Evolutionary conservation across 768 basidiomycete species (phyloP).

Genomic region (Termitomyces sp.): DNA sequence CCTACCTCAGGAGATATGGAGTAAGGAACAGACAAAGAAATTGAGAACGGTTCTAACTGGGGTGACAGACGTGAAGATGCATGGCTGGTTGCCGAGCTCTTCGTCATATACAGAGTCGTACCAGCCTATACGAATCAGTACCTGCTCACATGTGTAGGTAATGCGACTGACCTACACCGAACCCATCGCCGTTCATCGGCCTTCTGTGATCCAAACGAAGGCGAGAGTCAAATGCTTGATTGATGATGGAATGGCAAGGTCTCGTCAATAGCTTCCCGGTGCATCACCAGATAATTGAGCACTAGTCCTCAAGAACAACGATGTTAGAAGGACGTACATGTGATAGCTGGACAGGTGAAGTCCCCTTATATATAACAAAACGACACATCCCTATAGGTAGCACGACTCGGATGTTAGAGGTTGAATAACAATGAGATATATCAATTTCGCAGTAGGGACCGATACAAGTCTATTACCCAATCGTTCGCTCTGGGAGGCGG

Average conservation of each 20-base stretch:
- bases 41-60: slow-evolving; percentile 50
- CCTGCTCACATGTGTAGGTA: not conserved
- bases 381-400: slow-evolving; percentile 54
- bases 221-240: slow-evolving; percentile 94
- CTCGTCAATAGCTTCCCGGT: slow-evolving; percentile 72
- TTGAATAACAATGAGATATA: too few relatives aligned
- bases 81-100: slow-evolving; percentile 82
- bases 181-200: slow-evolving; percentile 95
- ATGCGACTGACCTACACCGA: slow-evolving; percentile 75
- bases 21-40: not conserved
- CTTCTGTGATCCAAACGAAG: slow-evolving; percentile 75
- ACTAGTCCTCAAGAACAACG: not conserved
- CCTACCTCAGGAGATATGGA: slow-evolving; percentile 36
- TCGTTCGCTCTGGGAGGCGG: not conserved
- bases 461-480: not conserved
- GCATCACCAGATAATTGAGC: slow-evolving; percentile 3
- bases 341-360: slow-evolving; percentile 85
- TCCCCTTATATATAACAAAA: slow-evolving; percentile 94
- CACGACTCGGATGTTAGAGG: not conserved
- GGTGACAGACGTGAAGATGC: slow-evolving; percentile 93
- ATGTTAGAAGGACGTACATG: slow-evolving; percentile 46
- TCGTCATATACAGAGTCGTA: slow-evolving; percentile 85
- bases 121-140: slow-evolving; percentile 57
- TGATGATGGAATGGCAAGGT: slow-evolving; percentile 94
- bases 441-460: not conserved